Evolutionary conservation across 768 basidiomycete species (phyloP), one percentile per base, ranked within the genome.

Genomic region (Suillus ampliporus): DNA sequence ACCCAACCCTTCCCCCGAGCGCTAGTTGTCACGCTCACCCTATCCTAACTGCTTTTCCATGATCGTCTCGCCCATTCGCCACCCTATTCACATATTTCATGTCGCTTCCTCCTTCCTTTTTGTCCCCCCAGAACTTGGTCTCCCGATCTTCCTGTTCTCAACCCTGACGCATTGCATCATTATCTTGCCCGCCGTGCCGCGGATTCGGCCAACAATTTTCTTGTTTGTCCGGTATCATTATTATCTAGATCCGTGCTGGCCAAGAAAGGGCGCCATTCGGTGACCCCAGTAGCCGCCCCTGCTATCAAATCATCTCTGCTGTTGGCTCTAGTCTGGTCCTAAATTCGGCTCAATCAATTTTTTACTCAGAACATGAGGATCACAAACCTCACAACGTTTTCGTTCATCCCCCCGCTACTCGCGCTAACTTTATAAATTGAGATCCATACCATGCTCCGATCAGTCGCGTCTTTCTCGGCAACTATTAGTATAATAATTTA

Each of bases 331-430:
- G 62, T 52, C 57, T 63, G 57, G 23, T 59, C 60, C 26, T n/a
- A 15, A 26, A 26, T 41, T 41, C 54, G 57, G 57, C 31, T 58
- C 35, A 41, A 23, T 60, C 58, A 19, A 46, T 23, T 26, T 56
- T 51, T 47, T 61, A 62, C 63, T 57, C 58, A 43, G 21, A 57
- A 72, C 71, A 72, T 64, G 67, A 70, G 71, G 61, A 46, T 66
- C 61, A 28, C 40, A 57, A 35, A 38, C 59, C 38, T 28, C 65
- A 61, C 68, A 75, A 75, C 74, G 75, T 75, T 76, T 31, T 72
- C 70, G 63, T 76, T 75, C 74, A 75, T 75, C 68, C 70, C 58
- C 63, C 67, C 64, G 65, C 69, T 65, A 63, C 63, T 71, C 68
- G 63, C 72, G 62, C 66, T 66, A 62, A 58, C 72, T 65, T 68